phyloP scores from a whole-genome alignment of 192 early-diverging fungal genomes.

The Helicostylum pulchrum region DNA sequence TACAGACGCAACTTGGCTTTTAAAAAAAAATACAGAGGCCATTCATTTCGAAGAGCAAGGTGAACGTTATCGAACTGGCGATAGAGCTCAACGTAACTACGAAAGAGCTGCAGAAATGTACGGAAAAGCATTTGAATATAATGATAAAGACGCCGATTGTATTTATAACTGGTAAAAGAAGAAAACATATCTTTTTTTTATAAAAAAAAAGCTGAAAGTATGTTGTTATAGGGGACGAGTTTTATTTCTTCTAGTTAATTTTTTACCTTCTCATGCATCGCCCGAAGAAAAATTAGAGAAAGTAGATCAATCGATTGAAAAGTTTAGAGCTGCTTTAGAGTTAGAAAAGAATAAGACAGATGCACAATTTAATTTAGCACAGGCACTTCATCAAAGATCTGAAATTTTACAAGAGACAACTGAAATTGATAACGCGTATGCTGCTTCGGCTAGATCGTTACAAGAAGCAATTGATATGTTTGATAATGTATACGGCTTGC shows the following conservation, averaged over 20 bases:
- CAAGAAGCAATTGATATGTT: slow-evolving; percentile 51
- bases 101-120: slow-evolving; percentile 65
- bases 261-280: slow-evolving; percentile 45
- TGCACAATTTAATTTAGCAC: slow-evolving; percentile 64
- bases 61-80: slow-evolving; percentile 64
- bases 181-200: background rate
- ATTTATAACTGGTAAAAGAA: slow-evolving; percentile 64
- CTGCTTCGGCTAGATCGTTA: slow-evolving; percentile 38
- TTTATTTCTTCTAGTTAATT: slow-evolving; percentile 52
- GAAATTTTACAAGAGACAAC: slow-evolving; percentile 51
- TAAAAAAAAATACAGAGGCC: slow-evolving; percentile 35
- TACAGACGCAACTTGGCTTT: background rate
- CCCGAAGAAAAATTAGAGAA: slow-evolving; percentile 41
- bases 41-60: slow-evolving; percentile 58
- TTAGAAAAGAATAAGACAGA: slow-evolving; percentile 57
- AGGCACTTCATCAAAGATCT: slow-evolving; percentile 56
- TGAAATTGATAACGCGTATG: slow-evolving; percentile 46
- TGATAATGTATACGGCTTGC: slow-evolving; percentile 45
- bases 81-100: slow-evolving; percentile 65
- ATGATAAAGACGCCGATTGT: slow-evolving; percentile 53
- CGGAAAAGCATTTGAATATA: slow-evolving; percentile 52
- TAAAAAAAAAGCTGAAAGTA: background rate
- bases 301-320: slow-evolving; percentile 51
- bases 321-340: slow-evolving; percentile 45
- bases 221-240: slow-evolving; percentile 46